Conservation (phyloP, 768 basidiomycete genomes). For the Naganishia kalamii region DNA sequence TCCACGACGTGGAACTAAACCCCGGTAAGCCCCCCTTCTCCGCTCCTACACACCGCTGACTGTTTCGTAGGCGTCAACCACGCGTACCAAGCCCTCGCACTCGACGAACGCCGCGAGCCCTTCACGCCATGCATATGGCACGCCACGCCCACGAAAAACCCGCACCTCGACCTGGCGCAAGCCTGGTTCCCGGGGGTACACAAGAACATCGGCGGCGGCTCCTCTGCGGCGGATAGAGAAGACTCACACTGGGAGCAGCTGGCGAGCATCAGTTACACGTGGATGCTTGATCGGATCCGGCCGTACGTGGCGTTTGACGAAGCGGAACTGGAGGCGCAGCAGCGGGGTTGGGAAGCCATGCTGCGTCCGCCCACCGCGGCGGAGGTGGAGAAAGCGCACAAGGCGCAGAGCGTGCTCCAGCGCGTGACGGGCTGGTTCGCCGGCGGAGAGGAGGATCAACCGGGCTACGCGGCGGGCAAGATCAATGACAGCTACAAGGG, state of each 20-base stretch:
- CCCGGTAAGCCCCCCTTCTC: neutral
- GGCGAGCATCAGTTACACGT: conserved; percentile 1
- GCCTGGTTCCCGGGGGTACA: conserved; percentile 15
- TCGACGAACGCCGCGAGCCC: conserved; percentile 7
- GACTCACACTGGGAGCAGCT: neutral
- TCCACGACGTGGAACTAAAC: conserved; percentile 18
- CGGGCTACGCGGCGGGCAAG: neutral
- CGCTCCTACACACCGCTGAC: neutral
- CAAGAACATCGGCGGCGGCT: conserved; percentile 14
- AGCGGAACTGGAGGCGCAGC: neutral
- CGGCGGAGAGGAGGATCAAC: neutral
- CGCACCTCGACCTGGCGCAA: conserved; percentile 1
- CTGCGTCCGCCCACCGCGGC: neutral
- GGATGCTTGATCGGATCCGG: conserved; percentile 16
- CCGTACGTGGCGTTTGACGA: conserved; percentile 10
- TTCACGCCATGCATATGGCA: conserved; percentile 14
- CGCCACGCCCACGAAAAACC: neutral
- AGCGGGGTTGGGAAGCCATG: neutral
- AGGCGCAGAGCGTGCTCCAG: neutral
- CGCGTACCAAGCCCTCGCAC: conserved; percentile 9
- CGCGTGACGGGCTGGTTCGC: neutral
- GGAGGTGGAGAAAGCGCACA: neutral
- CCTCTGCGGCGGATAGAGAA: neutral
- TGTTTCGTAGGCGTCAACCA: conserved; percentile 1
- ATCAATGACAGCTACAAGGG: neutral